Base-by-base conservation (phyloP, 345 rosid species). In the sweet orange (Citrus sinensis) region DNA sequence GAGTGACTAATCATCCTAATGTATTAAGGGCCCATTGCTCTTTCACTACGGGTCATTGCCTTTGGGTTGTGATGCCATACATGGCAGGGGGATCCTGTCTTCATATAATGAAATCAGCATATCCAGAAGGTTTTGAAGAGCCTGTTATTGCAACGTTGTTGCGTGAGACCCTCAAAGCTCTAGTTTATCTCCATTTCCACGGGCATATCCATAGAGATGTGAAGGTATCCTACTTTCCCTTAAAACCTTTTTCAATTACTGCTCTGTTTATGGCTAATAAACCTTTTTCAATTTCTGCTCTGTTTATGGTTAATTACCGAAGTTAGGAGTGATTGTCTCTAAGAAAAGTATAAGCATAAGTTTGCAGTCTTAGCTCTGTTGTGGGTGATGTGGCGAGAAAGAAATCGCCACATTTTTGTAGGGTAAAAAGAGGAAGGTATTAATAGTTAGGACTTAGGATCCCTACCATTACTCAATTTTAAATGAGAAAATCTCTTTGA, bases 1-100 rank as follows among this genome's bases (percentile, higher is more conserved):
- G 78, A 87, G 88, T 93, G 87, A 96, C 87, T 79, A 87, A 85
- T 82, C 99, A 96, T 88, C 91, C 98, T 25, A 96, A 94, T 86
- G 70, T 94, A 71, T 85, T 96, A 76, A 88, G 85, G 80, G 94
- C 99, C 37, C 90, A 92, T 85, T 94, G 99, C 85, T 96, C 99
- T 73, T 96, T 96, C 80, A 90, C 95, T 39, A 13, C 95, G 51
- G 92, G 91, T 70, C 91, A 90, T 54, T 82, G 82, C 83, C 99
- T 96, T 78, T 96, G 99, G 99, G 95, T 92, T 83, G 99, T 96
- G 85, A 96, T 96, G 99, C 98, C 99, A 6, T 96, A 91, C 90
- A 96, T 96, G 99, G 92, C 92, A 71, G 97, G 97, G 66, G 99
- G 99, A 70, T 96, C 99, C 65, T 96, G 98, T 88, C 90, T 96